These are phyloP conservation scores for Pneumocystis carinii DNA, from an alignment of 1,139 yeast species.

Conservation along the genomic window DNA sequence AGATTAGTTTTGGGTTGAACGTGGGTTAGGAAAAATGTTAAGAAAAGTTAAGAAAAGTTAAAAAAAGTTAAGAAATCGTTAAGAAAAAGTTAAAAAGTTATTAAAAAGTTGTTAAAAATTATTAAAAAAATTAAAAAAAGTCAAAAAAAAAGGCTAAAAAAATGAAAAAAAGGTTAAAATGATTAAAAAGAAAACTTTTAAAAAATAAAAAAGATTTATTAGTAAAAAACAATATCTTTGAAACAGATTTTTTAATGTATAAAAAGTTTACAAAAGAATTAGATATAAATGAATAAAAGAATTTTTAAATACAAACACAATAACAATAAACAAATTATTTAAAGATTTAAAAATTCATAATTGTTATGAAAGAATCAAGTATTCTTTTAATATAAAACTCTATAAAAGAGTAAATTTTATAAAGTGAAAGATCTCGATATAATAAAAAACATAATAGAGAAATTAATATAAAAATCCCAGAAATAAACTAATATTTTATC, in stretches of 20 bases:
- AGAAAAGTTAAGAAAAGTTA: not conserved
- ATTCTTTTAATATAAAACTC: not conserved
- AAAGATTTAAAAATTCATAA: slow-evolving; percentile 28
- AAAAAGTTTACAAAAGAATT: slow-evolving; percentile 1
- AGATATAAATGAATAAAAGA: too few relatives aligned
- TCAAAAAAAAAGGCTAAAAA: slow-evolving; percentile 15
- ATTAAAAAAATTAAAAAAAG: not conserved
- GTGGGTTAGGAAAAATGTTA: not conserved
- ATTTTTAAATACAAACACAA: slow-evolving; percentile 22
- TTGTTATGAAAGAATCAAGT: not conserved
- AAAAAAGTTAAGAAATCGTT: not conserved
- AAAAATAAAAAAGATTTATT: too few relatives aligned
- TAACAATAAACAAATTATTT: slow-evolving; percentile 26
- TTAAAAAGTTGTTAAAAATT: not conserved
- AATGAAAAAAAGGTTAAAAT: slow-evolving; percentile 27
- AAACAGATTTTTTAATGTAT: slow-evolving; percentile 30
- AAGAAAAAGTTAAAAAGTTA: not conserved
- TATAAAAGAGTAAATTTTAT: too few relatives aligned
- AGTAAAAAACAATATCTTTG: not conserved
- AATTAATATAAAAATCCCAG: not conserved
- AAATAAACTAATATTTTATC: not conserved
- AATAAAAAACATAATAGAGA: slow-evolving; percentile 8
- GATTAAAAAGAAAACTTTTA: slow-evolving; percentile 50
- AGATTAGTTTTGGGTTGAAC: not conserved
- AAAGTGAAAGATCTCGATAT: slow-evolving; percentile 50